Conservation (phyloP, 176 grass and related monocot species). For the Tuctoria greenei region DNA sequence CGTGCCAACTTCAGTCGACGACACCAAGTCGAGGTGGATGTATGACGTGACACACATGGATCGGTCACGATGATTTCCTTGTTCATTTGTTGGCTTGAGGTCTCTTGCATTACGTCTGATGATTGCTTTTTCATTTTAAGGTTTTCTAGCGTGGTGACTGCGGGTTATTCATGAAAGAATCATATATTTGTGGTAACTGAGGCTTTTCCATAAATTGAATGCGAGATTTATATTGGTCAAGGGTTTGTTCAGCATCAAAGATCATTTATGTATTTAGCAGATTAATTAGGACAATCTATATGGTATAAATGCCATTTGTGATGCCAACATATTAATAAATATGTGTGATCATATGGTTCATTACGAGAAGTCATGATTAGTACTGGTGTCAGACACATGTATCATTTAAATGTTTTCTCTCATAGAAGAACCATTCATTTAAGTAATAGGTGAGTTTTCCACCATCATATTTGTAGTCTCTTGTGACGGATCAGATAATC, state of each 20-base stretch:
- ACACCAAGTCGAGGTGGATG: not conserved
- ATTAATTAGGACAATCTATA: not conserved
- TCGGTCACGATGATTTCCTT: not conserved
- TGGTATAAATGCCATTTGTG: too few relatives aligned
- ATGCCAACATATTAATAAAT: too few relatives aligned
- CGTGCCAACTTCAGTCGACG: not conserved
- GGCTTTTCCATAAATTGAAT: not conserved
- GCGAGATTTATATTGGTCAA: constrained; percentile 14
- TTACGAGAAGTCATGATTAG: too few relatives aligned
- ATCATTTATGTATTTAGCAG: not conserved
- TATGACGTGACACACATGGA: not conserved
- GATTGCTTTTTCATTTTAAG: not conserved
- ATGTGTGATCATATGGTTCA: too few relatives aligned
- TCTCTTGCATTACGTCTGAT: not conserved
- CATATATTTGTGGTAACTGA: not conserved
- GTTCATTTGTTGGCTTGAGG: not conserved
- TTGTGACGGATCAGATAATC: too few relatives aligned
- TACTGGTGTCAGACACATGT: too few relatives aligned
- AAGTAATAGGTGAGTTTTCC: too few relatives aligned
- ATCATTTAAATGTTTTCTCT: too few relatives aligned
- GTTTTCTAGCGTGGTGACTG: not conserved
- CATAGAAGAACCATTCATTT: too few relatives aligned
- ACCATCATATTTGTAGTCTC: too few relatives aligned
- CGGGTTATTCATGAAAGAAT: not conserved
- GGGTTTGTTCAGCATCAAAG: not conserved